Evolutionary conservation across 306 rosid genomes (phyloP), one percentile per base, ranked within the genome.

Genomic region (Cucurbita moschata): DNA sequence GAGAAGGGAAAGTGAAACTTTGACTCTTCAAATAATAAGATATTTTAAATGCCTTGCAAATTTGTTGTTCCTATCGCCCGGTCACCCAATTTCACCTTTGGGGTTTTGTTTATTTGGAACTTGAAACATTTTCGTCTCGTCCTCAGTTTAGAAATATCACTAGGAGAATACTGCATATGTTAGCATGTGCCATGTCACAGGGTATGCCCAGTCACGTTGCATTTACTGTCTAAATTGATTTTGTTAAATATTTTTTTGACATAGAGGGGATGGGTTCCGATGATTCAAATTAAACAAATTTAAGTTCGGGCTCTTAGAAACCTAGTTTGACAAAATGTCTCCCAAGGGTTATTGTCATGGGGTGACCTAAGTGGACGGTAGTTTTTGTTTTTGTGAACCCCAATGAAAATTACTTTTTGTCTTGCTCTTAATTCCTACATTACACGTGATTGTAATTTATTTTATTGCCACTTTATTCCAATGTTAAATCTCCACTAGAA

Each of bases 371-470:
- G 15, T 49, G 74, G 59, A 69, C 7, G n/a, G 38, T 23, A 21
- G 42, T 6, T 68, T 66, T 68, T 68, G 56, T 46, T 68, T 68
- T 50, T 70, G 47, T 47, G 74, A 50, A 47, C 73, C 73, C 10
- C 10, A 50, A 50, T 70, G 44, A 47, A 26, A 70, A 50, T 30
- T 50, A 30, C 26, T 7, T 26, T 26, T 26, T 70, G 14, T 30
- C 58, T 70, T 46, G 16, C 43, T 23, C 44, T 70, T 47, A 47
- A 68, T 47, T n/a, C 42, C 57, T 47, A 47, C 54, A 19, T 66
- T 44, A 21, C 6, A 66, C 40, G 6, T 44, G 23, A 68, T 23
- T 68, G 57, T 68, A 44, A 46, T 21, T 49, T 23, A 23, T 67
- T 21, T 46, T 26, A 1, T 69, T 69, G 40, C 8, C 12, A 30